Conservation (phyloP, 805 yeast genomes). For the Peterozyma xylosa region DNA sequence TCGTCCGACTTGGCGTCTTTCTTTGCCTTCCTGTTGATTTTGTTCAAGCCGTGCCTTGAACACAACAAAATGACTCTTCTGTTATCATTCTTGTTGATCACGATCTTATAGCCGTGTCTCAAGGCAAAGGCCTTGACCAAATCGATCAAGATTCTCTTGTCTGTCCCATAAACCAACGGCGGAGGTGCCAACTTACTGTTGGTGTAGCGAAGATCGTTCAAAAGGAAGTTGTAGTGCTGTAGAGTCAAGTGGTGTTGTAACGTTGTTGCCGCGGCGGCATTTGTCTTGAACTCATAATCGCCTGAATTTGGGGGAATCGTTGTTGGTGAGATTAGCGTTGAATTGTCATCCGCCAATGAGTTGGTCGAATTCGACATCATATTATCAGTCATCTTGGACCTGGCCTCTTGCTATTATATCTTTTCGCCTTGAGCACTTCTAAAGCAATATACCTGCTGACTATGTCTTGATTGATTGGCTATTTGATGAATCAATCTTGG, state of each 20-base stretch:
- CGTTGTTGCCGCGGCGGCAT: background rate
- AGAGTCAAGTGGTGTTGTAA: constrained; percentile 9
- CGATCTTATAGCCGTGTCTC: constrained; percentile 17
- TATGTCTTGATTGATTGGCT: no score
- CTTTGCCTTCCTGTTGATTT: background rate
- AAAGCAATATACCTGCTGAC: no score
- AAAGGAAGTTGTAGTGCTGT: constrained; percentile 4
- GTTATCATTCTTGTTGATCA: constrained; percentile 16
- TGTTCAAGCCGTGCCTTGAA: constrained; percentile 10
- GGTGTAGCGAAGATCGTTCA: constrained; percentile 1
- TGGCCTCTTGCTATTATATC: no score
- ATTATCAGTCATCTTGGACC: no score
- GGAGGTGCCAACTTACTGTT: constrained; percentile 9
- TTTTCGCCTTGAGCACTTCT: no score
- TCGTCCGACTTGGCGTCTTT: constrained; percentile 1
- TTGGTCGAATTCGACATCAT: no score
- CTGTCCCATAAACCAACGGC: constrained; percentile 14
- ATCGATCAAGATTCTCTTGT: constrained; percentile 15
- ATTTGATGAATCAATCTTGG: no score
- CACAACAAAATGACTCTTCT: constrained; percentile 17
- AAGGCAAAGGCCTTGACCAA: constrained; percentile 16
- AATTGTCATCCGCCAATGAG: no score
- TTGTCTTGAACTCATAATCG: background rate
- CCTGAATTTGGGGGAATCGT: no score
- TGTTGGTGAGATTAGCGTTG: no score